Base-by-base conservation (phyloP, 768 basidiomycete genomes). In the Leccinum broughii region DNA sequence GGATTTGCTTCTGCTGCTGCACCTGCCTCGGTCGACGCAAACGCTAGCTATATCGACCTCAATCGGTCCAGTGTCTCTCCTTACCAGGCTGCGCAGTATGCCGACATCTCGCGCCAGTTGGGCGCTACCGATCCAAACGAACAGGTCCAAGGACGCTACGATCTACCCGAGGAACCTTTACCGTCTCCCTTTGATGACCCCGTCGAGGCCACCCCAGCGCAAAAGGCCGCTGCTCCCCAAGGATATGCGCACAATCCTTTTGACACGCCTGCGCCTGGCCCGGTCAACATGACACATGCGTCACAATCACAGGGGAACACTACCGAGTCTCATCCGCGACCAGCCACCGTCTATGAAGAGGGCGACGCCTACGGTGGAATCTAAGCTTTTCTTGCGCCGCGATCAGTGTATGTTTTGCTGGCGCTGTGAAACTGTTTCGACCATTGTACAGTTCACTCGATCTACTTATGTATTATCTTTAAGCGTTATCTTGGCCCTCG, bases 41-140 rank as follows among this genome's bases (percentile, higher is more conserved):
- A 66, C 13, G 66, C 76, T 11, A 82, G 85, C 61, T 90, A 91
- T 58, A 78, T 85, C 39, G 86, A 91, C 65, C 77, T 92, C 46
- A 77, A 74, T 68, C 80, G 90, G 49, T 85, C 85, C 17, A 89
- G 88, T 65, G 83, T 90, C 3, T 85, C 88, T 3, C 89, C 89
- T 0, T 89, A 81, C 80, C 90, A 92, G 68, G 89, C 87, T 44
- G 81, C 79, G 0, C 90, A 92, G 70, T 91, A 91, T 66, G 83
- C 79, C 20, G 89, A 87, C 66, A 90, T 90, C 57, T 83, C 86
- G 6, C 77, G 81, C 65, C 81, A 77, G 20, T 71, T 92, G 44
- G 80, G 84, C 6, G 39, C 65, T 60, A 34, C 60, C 46, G 55
- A 75, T 28, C 67, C 76, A 35, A 64, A 65, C 37, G 54, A 61